phyloP scores from a whole-genome alignment of 1,284 basidiomycete species.

The Sutorius eximius region DNA sequence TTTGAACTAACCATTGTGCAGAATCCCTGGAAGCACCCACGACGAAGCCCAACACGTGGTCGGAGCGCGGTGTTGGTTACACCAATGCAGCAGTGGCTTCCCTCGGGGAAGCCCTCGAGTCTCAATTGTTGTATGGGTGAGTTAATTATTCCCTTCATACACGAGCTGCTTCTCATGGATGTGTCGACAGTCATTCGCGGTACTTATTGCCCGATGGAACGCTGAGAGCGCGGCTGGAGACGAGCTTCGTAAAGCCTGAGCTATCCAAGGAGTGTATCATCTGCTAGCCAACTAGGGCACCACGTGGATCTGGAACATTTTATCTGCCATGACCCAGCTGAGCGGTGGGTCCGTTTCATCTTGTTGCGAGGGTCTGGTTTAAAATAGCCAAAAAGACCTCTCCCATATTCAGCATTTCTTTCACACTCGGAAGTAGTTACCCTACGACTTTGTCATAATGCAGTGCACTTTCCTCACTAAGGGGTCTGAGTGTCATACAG shows the following conservation, averaged over 20 bases:
- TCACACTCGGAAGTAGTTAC: neutral
- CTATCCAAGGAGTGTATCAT: constrained; percentile 15
- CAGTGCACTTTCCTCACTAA: neutral
- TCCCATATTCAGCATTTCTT: neutral
- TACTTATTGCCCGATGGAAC: constrained; percentile 24
- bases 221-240: constrained; percentile 23
- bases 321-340: neutral
- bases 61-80: constrained; percentile 18
- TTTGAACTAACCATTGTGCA: neutral
- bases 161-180: neutral
- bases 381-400: no score
- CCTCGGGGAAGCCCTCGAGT: neutral
- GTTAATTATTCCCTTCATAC: neutral
- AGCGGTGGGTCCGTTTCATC: no score
- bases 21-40: neutral
- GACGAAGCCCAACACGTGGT: constrained; percentile 19
- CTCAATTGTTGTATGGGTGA: constrained; percentile 16
- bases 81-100: constrained; percentile 13
- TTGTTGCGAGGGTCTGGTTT: no score
- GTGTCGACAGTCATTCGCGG: constrained; percentile 11
- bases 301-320: neutral
- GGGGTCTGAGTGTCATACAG: neutral
- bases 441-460: neutral
- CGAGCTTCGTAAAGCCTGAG: constrained; percentile 8
- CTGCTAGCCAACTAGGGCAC: constrained; percentile 12